Conservation (phyloP, 345 rosid genomes). For the Sapria himalayana region DNA sequence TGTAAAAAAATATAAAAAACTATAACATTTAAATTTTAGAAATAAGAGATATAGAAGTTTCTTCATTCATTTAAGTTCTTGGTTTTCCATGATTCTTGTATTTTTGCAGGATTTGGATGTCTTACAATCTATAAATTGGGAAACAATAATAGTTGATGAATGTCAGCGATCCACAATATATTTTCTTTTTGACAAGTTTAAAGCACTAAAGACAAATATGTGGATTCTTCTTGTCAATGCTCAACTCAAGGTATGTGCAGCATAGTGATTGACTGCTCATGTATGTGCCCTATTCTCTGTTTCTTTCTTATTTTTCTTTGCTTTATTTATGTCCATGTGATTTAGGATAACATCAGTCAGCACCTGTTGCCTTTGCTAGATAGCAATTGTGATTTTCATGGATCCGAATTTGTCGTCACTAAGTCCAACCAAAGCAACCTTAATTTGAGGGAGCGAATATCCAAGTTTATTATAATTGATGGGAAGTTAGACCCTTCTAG, state of each 20-base stretch:
- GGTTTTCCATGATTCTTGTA: constrained; percentile 1
- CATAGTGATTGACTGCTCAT: background rate
- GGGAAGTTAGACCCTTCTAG: constrained; percentile 26
- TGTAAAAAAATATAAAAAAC: no score
- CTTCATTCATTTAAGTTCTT: no score
- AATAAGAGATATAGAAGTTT: no score
- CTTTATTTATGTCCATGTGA: constrained; percentile 6
- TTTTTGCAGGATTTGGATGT: constrained; percentile 25
- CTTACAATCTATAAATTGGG: constrained; percentile 22
- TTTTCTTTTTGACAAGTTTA: constrained; percentile 17
- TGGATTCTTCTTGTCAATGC: constrained; percentile 26
- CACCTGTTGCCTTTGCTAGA: constrained; percentile 19
- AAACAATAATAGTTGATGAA: constrained; percentile 29
- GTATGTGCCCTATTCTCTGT: background rate
- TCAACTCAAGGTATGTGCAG: constrained; percentile 24
- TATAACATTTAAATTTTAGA: no score
- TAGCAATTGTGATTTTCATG: constrained; percentile 4
- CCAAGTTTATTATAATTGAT: constrained; percentile 15
- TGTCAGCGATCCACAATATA: constrained; percentile 15
- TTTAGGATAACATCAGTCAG: constrained; percentile 21
- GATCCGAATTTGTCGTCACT: constrained; percentile 3
- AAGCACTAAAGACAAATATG: constrained; percentile 15
- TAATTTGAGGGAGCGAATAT: constrained; percentile 20
- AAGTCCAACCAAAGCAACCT: constrained; percentile 12
- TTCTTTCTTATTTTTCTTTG: constrained; percentile 3